Evolutionary conservation across 768 basidiomycete species (phyloP), one percentile per base, ranked within the genome.

Genomic region (Pleurotus tuoliensis): DNA sequence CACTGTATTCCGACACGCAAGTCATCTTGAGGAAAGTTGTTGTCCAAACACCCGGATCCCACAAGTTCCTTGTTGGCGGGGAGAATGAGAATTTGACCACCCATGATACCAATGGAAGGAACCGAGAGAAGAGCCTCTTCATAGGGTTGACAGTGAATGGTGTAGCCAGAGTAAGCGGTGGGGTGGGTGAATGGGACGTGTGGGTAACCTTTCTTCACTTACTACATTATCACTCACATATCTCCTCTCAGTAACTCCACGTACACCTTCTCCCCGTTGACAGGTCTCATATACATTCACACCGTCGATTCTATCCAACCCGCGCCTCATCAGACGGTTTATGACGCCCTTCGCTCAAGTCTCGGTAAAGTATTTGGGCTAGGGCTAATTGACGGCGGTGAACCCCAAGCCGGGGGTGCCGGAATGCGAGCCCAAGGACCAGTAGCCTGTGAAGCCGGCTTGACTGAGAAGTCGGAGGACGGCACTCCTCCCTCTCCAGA

Each of bases 251-350:
- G 89, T 40, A 77, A 82, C 63, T 88, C 83, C 49, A 88, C 85
- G 24, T 92, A 93, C 68, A 72, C 74, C 0, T 91, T 92, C 67
- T 90, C 88, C 2, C 86, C 88, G 0, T 52, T 70, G 20, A 80
- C 81, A 0, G 90, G 87, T 4, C 76, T 84, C 41, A 83, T 93
- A 55, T 69, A 82, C 47, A 62, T 75, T 47, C 90, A 93, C 64
- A 73, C 73, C 47, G 74, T 93, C 48, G 81, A 92, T 64, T 86
- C 85, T n/a, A 91, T 92, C 47, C 80, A 84, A 45, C 90, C 90
- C 0, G 84, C 86, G 1, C 90, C 90, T 3, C 87, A 89, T 63
- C 76, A 82, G 48, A 79, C 84, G 0, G 86, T 86, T 2, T 90
- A 86, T 63, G 82, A 87, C 55, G 79, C 84, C 2, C 72, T 90